Evolutionary conservation across 2,329 filamentous ascomycete genomes (phyloP).

Genomic region (Alternaria gaisen): DNA sequence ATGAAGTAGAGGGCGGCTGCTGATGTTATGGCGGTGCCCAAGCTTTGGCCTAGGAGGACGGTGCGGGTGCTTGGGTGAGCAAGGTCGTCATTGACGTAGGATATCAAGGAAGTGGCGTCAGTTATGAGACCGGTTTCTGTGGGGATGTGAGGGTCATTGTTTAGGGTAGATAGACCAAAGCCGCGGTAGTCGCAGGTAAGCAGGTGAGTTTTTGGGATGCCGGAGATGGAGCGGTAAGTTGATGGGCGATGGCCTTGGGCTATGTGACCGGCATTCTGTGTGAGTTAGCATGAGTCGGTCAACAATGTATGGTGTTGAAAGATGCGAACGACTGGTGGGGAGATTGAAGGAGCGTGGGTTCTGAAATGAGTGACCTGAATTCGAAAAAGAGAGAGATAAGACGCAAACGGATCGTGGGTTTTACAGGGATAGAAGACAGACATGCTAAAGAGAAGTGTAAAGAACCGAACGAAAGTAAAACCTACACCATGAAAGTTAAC

Average conservation of each 20-base stretch:
- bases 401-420: not conserved
- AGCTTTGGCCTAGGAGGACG: constrained; percentile 83
- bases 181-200: constrained; percentile 92
- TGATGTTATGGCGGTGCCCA: constrained; percentile 84
- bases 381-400: not conserved
- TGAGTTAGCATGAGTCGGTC: constrained; percentile 3
- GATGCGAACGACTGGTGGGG: not conserved
- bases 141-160: constrained; percentile 59
- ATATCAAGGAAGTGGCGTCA: constrained; percentile 76
- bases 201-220: constrained; percentile 75
- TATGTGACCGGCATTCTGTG: constrained; percentile 83
- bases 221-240: constrained; percentile 79
- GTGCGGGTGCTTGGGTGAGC: constrained; percentile 75
- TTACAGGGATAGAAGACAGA: not conserved
- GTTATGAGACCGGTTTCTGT: constrained; percentile 82
- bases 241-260: constrained; percentile 79
- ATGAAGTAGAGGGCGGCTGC: constrained; percentile 78
- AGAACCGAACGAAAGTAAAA: constrained; percentile 7
- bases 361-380: not conserved
- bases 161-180: constrained; percentile 82
- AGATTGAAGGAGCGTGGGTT: not conserved
- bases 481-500: constrained; percentile 71
- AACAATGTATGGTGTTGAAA: constrained; percentile 25
- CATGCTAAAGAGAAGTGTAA: not conserved
- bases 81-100: constrained; percentile 73